A percentile compares a stretch with the other conserved stretches of the same genome.
Evolutionary conservation across 345 rosid species (phyloP).

Genomic region (Gossypium longicalyx): DNA sequence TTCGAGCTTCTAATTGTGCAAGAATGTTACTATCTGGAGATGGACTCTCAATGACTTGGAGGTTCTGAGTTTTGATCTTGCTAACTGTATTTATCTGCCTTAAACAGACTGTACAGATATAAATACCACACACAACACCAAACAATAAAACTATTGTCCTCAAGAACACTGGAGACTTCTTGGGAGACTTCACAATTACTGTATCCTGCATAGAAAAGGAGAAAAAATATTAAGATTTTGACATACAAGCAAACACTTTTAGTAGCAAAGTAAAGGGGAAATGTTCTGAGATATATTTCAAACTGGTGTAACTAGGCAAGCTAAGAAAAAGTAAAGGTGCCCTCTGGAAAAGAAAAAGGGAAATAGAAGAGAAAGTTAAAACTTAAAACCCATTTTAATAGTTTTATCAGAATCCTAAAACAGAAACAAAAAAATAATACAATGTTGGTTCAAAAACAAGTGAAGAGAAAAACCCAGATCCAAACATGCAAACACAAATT

Average conservation of each 20-base stretch:
- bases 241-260: neutral
- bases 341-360: neutral
- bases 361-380: neutral
- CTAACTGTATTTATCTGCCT: conserved; percentile 50
- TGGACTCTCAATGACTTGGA: conserved; percentile 44
- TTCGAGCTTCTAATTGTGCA: conserved; percentile 22
- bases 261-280: neutral
- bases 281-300: neutral
- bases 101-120: conserved; percentile 55
- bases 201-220: conserved; percentile 46
- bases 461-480: conserved; percentile 8
- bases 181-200: conserved; percentile 54
- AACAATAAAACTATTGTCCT: conserved; percentile 68
- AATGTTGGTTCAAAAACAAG: neutral
- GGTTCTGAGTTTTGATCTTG: conserved; percentile 30
- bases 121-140: conserved; percentile 68
- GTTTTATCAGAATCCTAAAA: neutral
- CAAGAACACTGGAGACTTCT: conserved; percentile 66
- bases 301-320: neutral
- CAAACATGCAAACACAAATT: conserved; percentile 10
- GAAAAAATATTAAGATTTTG: neutral
- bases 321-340: neutral
- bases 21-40: conserved; percentile 11
- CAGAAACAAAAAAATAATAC: conserved; percentile 1
- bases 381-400: neutral